A percentile compares a stretch with the other conserved stretches of the same genome.
These are phyloP conservation scores for Helotiales sp. DNA, from an alignment of 2,329 filamentous ascomycete species.

Conservation along the genomic window DNA sequence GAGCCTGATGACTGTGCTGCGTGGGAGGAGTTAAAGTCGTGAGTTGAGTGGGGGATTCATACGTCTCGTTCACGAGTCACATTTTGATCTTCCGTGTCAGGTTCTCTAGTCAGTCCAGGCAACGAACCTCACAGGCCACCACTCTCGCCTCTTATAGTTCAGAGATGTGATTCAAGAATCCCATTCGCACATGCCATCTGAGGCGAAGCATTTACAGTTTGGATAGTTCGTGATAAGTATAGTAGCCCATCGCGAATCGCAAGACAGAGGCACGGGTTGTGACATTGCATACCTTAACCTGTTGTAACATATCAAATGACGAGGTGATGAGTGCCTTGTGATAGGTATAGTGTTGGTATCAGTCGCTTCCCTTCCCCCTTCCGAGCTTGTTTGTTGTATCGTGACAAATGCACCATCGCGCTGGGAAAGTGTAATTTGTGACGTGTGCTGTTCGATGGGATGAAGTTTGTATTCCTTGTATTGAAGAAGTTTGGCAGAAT, in stretches of 20 bases:
- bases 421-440: slow-evolving; percentile 1
- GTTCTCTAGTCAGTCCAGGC: too few species aligned
- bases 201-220: neutral
- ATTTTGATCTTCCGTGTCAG: too few species aligned
- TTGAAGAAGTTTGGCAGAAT: too few species aligned
- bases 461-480: neutral
- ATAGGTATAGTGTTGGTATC: too few species aligned
- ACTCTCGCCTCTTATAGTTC: neutral
- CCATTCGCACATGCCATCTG: neutral
- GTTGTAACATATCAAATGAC: neutral
- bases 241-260: neutral
- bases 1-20: neutral
- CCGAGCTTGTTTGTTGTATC: too few species aligned
- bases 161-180: neutral
- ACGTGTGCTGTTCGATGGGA: slow-evolving; percentile 5
- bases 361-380: too few species aligned
- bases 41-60: neutral
- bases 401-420: neutral
- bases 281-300: too few species aligned
- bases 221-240: neutral
- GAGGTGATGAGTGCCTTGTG: neutral
- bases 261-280: too few species aligned
- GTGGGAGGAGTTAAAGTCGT: neutral
- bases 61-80: neutral
- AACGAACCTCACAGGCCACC: neutral